Evolutionary conservation across 2,329 filamentous ascomycete species (phyloP).

Genomic region (Penicillium paneum): DNA sequence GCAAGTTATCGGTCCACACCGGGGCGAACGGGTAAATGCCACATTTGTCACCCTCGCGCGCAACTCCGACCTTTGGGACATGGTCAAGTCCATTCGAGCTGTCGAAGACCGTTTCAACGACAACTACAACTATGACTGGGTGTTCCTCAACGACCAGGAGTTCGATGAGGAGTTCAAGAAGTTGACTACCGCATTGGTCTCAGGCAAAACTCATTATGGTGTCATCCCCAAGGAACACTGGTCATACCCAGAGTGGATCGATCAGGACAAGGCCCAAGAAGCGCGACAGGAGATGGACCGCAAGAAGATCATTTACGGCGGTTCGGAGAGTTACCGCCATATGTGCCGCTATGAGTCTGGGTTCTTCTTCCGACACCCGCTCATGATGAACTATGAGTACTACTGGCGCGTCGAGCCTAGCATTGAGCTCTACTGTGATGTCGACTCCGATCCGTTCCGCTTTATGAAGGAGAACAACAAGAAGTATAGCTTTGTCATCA

Average conservation of each 20-base stretch:
- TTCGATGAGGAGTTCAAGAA: constrained; percentile 94
- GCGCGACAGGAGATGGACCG: constrained; percentile 92
- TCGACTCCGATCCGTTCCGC: constrained; percentile 93
- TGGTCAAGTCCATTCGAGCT: constrained; percentile 90
- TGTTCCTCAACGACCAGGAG: constrained; percentile 94
- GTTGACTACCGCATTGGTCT: constrained; percentile 83
- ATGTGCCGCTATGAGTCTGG: constrained; percentile 99
- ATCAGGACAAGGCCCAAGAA: constrained; percentile 86
- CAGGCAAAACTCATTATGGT: constrained; percentile 87
- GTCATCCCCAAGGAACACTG: constrained; percentile 88
- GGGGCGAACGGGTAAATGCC: constrained; percentile 78
- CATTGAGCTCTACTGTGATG: constrained; percentile 92
- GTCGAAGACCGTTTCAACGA: constrained; percentile 98
- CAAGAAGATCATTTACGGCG: constrained; percentile 96
- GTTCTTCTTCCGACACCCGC: constrained; percentile 94
- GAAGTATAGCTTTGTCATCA: constrained; percentile 97
- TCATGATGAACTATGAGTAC: constrained; percentile 97
- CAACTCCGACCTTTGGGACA: constrained; percentile 94
- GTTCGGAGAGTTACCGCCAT: constrained; percentile 94
- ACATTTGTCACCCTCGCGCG: constrained; percentile 95
- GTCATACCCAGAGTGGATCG: constrained; percentile 95
- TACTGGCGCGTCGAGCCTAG: constrained; percentile 99
- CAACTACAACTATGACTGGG: constrained; percentile 97
- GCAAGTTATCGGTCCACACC: constrained; percentile 51
- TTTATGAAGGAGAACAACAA: constrained; percentile 95